Evolutionary conservation across 129 eudicot species (phyloP).

Genomic region (Artemisia tridentata): DNA sequence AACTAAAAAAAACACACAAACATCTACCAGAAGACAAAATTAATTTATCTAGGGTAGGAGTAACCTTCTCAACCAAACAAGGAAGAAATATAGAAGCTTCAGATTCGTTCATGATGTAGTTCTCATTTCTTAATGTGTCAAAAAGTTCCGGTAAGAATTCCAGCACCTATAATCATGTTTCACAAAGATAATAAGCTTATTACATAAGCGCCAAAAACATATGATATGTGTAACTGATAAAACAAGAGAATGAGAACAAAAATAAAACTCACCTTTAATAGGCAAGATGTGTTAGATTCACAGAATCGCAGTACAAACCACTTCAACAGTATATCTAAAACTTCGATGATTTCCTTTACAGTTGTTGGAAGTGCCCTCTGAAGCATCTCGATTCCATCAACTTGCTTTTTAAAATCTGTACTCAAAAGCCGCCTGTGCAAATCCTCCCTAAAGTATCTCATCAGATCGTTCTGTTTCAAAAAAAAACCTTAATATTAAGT

Average conservation of each 20-base stretch:
- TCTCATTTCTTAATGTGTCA: conserved; percentile 68
- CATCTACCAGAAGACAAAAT: neutral
- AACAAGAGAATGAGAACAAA: neutral
- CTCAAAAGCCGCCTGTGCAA: conserved; percentile 81
- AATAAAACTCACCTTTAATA: conserved; percentile 60
- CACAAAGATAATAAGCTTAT: neutral
- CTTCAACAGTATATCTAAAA: conserved; percentile 75
- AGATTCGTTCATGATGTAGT: conserved; percentile 83
- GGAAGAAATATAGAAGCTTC: conserved; percentile 97
- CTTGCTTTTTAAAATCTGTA: conserved; percentile 94
- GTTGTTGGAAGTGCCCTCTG: conserved; percentile 89
- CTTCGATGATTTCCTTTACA: conserved; percentile 70
- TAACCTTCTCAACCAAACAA: conserved; percentile 93
- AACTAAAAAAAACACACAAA: neutral
- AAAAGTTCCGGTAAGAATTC: conserved; percentile 95
- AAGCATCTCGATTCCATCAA: conserved; percentile 96
- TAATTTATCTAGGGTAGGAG: neutral
- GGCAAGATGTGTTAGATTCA: conserved; percentile 95
- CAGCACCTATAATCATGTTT: conserved; percentile 53
- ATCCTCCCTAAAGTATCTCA: conserved; percentile 93
- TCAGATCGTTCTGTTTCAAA: conserved; percentile 67
- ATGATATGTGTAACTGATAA: neutral
- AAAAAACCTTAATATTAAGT: neutral
- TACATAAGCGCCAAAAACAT: conserved; percentile 5
- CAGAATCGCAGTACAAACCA: conserved; percentile 97